These are phyloP conservation scores for Yamadazyma mexicana DNA, from an alignment of 1,139 yeast genomes.

Conservation along the genomic window DNA sequence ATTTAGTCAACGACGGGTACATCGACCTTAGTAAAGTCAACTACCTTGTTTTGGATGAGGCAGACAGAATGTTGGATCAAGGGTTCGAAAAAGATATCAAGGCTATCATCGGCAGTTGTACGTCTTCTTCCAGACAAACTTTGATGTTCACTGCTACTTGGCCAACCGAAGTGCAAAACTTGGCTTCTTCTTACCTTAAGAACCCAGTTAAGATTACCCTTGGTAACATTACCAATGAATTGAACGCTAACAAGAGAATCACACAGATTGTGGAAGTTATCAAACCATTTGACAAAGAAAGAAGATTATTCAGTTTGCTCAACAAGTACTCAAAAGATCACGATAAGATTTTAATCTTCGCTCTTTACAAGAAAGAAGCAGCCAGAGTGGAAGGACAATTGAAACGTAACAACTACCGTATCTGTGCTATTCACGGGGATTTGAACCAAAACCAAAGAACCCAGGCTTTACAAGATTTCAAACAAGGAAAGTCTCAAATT, in stretches of 20 bases:
- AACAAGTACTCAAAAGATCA: slow-evolving; percentile 66
- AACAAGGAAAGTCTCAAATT: slow-evolving; percentile 72
- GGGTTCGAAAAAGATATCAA: slow-evolving; percentile 98
- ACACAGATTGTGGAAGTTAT: slow-evolving; percentile 92
- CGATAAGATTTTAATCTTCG: slow-evolving; percentile 88
- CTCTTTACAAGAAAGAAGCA: slow-evolving; percentile 95
- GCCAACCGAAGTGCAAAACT: slow-evolving; percentile 90
- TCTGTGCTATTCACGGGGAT: slow-evolving; percentile 96
- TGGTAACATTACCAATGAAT: slow-evolving; percentile 88
- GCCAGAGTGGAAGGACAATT: slow-evolving; percentile 80
- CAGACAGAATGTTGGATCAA: slow-evolving; percentile 94
- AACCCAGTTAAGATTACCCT: slow-evolving; percentile 85
- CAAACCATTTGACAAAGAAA: slow-evolving; percentile 81
- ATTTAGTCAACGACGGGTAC: slow-evolving; percentile 85
- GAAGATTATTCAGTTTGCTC: slow-evolving; percentile 67
- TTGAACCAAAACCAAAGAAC: slow-evolving; percentile 91
- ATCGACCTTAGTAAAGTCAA: slow-evolving; percentile 67
- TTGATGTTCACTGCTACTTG: slow-evolving; percentile 89
- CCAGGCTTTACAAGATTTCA: slow-evolving; percentile 80
- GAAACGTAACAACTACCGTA: slow-evolving; percentile 69
- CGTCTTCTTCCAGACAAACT: slow-evolving; percentile 60
- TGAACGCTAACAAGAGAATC: slow-evolving; percentile 90
- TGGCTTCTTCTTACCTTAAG: slow-evolving; percentile 84
- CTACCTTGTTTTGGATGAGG: slow-evolving; percentile 91
- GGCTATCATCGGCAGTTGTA: slow-evolving; percentile 63